Percentiles rank a stretch among this genome's conserved stretches.
phyloP scores from a whole-genome alignment of 2,329 filamentous ascomycete species.

The Podosphaera fusca region DNA sequence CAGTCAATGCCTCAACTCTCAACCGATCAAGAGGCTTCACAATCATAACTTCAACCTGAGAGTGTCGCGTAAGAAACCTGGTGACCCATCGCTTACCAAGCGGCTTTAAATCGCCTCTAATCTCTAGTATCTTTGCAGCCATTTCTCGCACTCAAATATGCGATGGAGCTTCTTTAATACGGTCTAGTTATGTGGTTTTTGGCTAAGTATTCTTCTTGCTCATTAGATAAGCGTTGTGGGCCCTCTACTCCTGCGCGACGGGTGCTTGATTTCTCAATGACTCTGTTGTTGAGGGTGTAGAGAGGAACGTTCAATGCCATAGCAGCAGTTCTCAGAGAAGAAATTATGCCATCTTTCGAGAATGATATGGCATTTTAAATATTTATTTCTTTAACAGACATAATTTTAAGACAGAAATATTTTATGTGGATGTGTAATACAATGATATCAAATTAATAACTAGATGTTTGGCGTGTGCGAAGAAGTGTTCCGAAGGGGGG shows the following conservation, averaged over 20 bases:
- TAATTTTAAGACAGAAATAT: not conserved
- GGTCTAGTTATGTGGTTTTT: not conserved
- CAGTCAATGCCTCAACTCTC: no score
- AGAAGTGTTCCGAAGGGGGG: not conserved
- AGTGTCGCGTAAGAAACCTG: no score
- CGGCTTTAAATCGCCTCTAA: no score
- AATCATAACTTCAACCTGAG: no score
- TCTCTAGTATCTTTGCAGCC: no score
- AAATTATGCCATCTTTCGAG: not conserved
- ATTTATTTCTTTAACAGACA: not conserved
- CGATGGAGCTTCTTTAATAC: not conserved
- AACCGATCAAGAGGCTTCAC: no score
- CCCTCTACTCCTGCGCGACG: not conserved
- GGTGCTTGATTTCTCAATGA: not conserved
- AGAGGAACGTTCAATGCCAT: not conserved
- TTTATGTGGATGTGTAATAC: not conserved
- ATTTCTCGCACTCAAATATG: not conserved
- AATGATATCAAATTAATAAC: not conserved
- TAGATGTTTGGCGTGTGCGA: not conserved
- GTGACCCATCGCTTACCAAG: no score
- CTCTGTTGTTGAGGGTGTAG: not conserved
- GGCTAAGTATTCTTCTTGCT: not conserved
- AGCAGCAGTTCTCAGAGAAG: not conserved
- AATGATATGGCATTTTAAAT: no score
- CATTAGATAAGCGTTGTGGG: no score